These are phyloP conservation scores for Chalciporus sphaerocephalus DNA, from an alignment of 768 basidiomycete genomes.

Conservation along the genomic window DNA sequence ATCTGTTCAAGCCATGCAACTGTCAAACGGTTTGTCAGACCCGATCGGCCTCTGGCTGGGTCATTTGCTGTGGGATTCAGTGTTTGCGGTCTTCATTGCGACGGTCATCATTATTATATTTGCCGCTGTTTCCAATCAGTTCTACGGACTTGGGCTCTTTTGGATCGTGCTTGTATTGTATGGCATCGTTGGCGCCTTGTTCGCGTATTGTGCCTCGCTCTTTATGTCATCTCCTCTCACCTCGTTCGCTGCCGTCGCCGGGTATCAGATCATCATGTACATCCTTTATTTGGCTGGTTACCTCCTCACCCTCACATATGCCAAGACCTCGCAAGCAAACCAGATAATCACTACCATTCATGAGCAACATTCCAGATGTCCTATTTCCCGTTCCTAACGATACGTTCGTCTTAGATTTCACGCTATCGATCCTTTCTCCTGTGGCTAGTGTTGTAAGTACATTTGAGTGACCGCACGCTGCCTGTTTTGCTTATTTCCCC, in stretches of 20 bases:
- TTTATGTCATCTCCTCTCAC: conserved; percentile 61
- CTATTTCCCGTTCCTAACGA: not conserved
- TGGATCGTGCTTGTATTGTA: conserved; percentile 72
- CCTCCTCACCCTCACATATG: conserved; percentile 70
- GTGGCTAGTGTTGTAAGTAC: conserved; percentile 61
- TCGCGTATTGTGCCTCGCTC: conserved; percentile 63
- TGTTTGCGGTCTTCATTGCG: conserved; percentile 54
- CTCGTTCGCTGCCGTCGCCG: conserved; percentile 69
- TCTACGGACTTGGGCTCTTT: conserved; percentile 61
- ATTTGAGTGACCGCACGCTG: not conserved
- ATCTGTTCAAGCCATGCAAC: conserved; percentile 74
- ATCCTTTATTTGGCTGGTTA: conserved; percentile 62
- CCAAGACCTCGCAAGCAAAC: conserved; percentile 51
- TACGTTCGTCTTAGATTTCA: conserved; percentile 45
- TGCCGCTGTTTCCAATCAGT: conserved; percentile 52
- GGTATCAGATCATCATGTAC: conserved; percentile 69
- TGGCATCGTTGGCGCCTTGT: conserved; percentile 62
- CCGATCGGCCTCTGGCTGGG: conserved; percentile 74
- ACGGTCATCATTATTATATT: conserved; percentile 64
- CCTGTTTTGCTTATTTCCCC: not conserved
- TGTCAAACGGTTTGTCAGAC: conserved; percentile 69
- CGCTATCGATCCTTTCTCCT: conserved; percentile 62
- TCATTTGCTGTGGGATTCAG: conserved; percentile 69
- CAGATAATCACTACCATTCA: conserved; percentile 58
- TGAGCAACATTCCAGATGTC: conserved; percentile 19